phyloP scores from a whole-genome alignment of 345 rosid species.

The Punica granatum region DNA sequence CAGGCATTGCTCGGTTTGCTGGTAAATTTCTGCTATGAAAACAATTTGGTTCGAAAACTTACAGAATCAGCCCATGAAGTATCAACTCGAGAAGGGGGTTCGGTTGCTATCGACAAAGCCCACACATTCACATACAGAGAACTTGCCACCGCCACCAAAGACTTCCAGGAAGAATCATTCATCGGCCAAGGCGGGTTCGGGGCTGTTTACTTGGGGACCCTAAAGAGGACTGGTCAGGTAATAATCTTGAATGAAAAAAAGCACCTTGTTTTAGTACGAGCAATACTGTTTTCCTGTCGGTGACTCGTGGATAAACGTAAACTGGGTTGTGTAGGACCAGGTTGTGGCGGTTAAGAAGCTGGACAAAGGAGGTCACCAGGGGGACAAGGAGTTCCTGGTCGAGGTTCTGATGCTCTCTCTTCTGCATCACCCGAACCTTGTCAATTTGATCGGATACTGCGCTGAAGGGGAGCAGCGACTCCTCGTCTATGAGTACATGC shows the following conservation, averaged over 20 bases:
- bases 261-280: background rate
- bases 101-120: slow-evolving; percentile 8
- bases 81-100: slow-evolving; percentile 6
- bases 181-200: slow-evolving; percentile 89
- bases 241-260: background rate
- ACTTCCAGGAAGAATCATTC: slow-evolving; percentile 34
- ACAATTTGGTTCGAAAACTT: slow-evolving; percentile 2
- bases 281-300: background rate
- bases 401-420: slow-evolving; percentile 86
- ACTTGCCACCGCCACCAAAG: slow-evolving; percentile 54
- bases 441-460: slow-evolving; percentile 61
- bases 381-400: slow-evolving; percentile 74
- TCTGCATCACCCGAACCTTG: slow-evolving; percentile 60
- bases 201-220: slow-evolving; percentile 46
- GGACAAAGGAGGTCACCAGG: slow-evolving; percentile 55
- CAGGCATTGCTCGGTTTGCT: background rate
- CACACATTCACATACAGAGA: slow-evolving; percentile 42
- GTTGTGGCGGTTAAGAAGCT: slow-evolving; percentile 67
- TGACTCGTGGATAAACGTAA: background rate
- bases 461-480: slow-evolving; percentile 73
- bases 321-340: slow-evolving; percentile 15
- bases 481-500: slow-evolving; percentile 67
- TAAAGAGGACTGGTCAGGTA: slow-evolving; percentile 53
- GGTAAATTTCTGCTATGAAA: background rate
- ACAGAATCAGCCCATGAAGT: slow-evolving; percentile 11